Evolutionary conservation across 768 basidiomycete species (phyloP), one percentile per base, ranked within the genome.

Genomic region (Favolaschia claudopus): DNA sequence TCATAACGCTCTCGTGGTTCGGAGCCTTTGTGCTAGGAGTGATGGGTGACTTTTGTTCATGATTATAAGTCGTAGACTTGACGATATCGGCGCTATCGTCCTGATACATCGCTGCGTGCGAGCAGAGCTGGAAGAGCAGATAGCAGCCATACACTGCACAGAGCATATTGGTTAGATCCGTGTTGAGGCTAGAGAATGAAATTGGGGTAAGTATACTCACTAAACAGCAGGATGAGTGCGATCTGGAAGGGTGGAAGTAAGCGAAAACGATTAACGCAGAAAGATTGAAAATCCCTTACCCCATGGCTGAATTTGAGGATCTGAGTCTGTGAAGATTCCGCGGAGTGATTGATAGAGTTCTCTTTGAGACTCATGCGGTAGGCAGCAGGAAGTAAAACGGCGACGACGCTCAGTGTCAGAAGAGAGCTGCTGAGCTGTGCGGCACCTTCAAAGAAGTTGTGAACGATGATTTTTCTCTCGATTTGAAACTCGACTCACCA

Each of bases 91-190:
- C 5, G 42, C 57, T 51, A 22, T 83, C 82, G 24, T 79, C 70
- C 67, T 76, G 65, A 69, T 85, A 89, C 24, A 88, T 74, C 50
- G 74, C 64, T 7, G 80, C 77, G 64, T 88, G 86, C 2, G 86
- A 85, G 64, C 69, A 79, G 2, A 85, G 71, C 65, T 86, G 86
- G 73, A 88, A 87, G 39, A 81, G 65, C n/a, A 88, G 76, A 58
- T 82, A 86, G 34, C 76, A 75, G 1, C 47, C 69, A 63, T 89
- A 89, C 51, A 85, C 85, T 87, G 20, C 15, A 10, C 9, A 25
- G 24, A 14, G 25, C 14, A 15, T 38, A 38, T 50, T 10, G 47
- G 24, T 54, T 48, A 17, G 4, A 7, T 19, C 13, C 19, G 38
- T 27, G 34, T 14, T 5, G 19, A 37, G 4, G 9, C 3, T 19